These are phyloP conservation scores for Tetrapisispora arboricola DNA, from an alignment of 805 yeast species.

Conservation along the genomic window DNA sequence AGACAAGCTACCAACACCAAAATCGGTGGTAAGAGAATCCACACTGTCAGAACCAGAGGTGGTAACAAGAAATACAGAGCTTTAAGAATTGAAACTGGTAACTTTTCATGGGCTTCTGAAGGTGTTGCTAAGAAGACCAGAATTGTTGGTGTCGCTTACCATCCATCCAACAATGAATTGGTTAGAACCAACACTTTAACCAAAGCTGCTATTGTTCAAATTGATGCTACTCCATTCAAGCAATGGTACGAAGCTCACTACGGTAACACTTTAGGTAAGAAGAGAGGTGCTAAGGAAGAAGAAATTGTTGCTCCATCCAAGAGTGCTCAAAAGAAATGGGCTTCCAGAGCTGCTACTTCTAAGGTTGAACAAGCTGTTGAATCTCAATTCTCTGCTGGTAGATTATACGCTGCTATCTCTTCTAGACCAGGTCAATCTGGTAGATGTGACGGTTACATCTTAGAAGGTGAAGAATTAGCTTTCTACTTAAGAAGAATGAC, in stretches of 20 bases:
- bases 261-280: conserved; percentile 90
- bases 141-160: conserved; percentile 95
- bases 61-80: conserved; percentile 99
- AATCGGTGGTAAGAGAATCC: conserved; percentile 98
- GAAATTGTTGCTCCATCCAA: conserved; percentile 56
- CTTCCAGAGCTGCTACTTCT: conserved; percentile 80
- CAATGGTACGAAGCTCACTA: conserved; percentile 99
- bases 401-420: conserved; percentile 95
- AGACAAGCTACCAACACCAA: conserved; percentile 99
- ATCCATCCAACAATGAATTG: conserved; percentile 99
- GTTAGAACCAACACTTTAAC: conserved; percentile 99
- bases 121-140: conserved; percentile 98
- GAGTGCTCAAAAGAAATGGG: conserved; percentile 83
- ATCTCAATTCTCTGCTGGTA: conserved; percentile 97
- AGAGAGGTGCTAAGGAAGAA: conserved; percentile 40
- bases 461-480: conserved; percentile 99
- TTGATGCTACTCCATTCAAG: conserved; percentile 99
- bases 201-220: conserved; percentile 97
- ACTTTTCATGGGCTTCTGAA: conserved; percentile 99
- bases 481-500: conserved; percentile 99
- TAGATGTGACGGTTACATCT: conserved; percentile 99
- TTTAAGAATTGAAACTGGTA: conserved; percentile 96
- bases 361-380: conserved; percentile 85
- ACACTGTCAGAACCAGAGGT: conserved; percentile 99
- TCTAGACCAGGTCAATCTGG: conserved; percentile 99